Base-by-base conservation (phyloP, 2,329 filamentous ascomycete species). In the Hypoxylon sp. region DNA sequence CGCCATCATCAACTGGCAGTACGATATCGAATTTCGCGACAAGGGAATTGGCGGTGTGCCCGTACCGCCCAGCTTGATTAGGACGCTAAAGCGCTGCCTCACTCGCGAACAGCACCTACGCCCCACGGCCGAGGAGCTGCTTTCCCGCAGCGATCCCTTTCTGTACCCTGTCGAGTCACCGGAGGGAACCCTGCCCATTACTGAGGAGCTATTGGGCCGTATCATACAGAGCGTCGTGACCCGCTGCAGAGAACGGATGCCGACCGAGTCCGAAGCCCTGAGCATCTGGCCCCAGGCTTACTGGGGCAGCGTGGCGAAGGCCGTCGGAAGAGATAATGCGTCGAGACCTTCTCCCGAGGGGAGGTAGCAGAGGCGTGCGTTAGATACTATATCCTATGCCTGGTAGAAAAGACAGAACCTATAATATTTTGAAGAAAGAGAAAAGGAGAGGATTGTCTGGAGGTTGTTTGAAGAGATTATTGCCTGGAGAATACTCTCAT, bases 1-100 rank as follows among this genome's bases (percentile, higher is more conserved):
- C 77, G 91, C 92, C 62, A 95, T 96, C 74, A 91, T 93, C 69
- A 92, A 94, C 76, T 91, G 88, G 77, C 84, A 88, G 58, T 88
- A 93, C 76, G 76, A 79, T 5, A 92, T 96, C 72, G 86, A 92
- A 58, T 95, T 89, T 72, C 90, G 90, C 0, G 83, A 87, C 1
- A 82, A 84, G 2, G 92, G 89, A 11, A 80, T 93, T 52, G 92
- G 92, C 44, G 89, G 83, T 54, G 81, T 84, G 0, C 79, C 80
- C 0, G 86, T 91, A 1, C 88, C 89, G 0, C 78, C 81, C 0
- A 84, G 84, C 10, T 78, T 91, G 11, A 76, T 91, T 32, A 79
- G 83, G 28, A 90, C 88, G 0, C 82, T 91, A 81, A 84, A 80
- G 70, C 82, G 84, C 15, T 91, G 89, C 70, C 80, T 91, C 7